Base-by-base conservation (phyloP, 2,329 filamentous ascomycete genomes). In the Paraphaeosphaeria minitans region DNA sequence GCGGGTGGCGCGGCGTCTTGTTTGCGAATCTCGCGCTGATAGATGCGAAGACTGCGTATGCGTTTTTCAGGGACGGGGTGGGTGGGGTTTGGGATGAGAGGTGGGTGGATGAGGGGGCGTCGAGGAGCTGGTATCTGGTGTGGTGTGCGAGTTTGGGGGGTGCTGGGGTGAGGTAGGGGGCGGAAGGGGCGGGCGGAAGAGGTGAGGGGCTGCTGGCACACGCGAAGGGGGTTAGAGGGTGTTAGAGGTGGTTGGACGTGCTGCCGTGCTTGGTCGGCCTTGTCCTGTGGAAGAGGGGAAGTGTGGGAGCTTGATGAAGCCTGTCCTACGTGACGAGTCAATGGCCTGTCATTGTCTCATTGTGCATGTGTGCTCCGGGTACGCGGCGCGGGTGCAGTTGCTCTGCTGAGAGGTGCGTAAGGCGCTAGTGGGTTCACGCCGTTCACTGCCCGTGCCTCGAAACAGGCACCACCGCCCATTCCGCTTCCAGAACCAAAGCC, bases 1-100 rank as follows among this genome's bases (percentile, higher is more conserved):
- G 90, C 45, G 92, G 92, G 0, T 98, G 95, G 95, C 90, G 86
- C 73, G 92, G 94, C 0, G 86, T 98, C 19, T 76, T 98, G 37
- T 92, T 89, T 69, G 91, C 88, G 22, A 97, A 96, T 74, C 83
- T 92, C 45, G 93, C 92, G 0, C 87, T 93, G 8, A 81, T 93
- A 42, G 86, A 97, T 72, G 87, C 94, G 0, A 77, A 75, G 53
- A 78, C 84, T 7, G 87, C 90, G 22, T 97, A 86, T 82, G 74
- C 83, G 0, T 97, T 94, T 76, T 97, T 99, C 74, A 83, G 82
- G 0, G 80, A 85, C 61, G 74, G 80, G 0, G 79, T 83, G 16
- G 94, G 95, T 70, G 83, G 71, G 21, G 61, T 50, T 33, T 76
- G 73, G 73, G 69, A 93, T 69, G 81, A 84, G 37, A 76, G 77